Conservation (phyloP, 106 monocot species). For the Apostasia shenzhenica region DNA sequence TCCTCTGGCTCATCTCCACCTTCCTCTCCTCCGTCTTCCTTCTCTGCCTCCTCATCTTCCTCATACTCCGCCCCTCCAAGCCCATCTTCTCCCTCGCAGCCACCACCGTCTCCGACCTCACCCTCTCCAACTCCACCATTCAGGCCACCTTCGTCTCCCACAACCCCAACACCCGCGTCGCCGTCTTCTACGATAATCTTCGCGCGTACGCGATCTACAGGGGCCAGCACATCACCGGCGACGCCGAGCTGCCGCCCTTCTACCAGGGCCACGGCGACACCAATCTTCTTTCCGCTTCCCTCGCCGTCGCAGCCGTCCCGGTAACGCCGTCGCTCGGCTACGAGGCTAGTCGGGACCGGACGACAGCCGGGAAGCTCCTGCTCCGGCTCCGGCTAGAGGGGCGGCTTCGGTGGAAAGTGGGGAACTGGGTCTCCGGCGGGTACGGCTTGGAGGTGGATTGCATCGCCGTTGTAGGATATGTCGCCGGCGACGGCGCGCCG, state of each 20-base stretch:
- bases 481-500: conserved; percentile 8
- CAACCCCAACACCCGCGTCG: conserved; percentile 64
- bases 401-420: conserved; percentile 73
- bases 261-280: conserved; percentile 55
- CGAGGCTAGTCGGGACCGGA: conserved; percentile 44
- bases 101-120: conserved; percentile 32
- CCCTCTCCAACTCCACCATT: conserved; percentile 66
- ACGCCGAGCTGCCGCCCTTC: conserved; percentile 40
- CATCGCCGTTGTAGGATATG: conserved; percentile 23
- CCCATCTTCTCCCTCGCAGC: conserved; percentile 60
- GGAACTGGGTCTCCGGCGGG: conserved; percentile 56
- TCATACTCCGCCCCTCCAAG: conserved; percentile 65
- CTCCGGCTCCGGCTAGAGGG: conserved; percentile 45
- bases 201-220: conserved; percentile 42
- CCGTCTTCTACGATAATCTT: conserved; percentile 57
- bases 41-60: conserved; percentile 38
- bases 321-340: conserved; percentile 32
- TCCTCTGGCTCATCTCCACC: conserved; percentile 36
- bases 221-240: conserved; percentile 55
- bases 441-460: conserved; percentile 58
- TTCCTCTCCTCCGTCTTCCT: conserved; percentile 36
- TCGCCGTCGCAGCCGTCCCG: conserved; percentile 34
- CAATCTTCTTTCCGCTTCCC: conserved; percentile 38
- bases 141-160: conserved; percentile 40
- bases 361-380: conserved; percentile 25